Conservation (phyloP, 192 early-diverging fungal species). For the Anaeromyces robustus region DNA sequence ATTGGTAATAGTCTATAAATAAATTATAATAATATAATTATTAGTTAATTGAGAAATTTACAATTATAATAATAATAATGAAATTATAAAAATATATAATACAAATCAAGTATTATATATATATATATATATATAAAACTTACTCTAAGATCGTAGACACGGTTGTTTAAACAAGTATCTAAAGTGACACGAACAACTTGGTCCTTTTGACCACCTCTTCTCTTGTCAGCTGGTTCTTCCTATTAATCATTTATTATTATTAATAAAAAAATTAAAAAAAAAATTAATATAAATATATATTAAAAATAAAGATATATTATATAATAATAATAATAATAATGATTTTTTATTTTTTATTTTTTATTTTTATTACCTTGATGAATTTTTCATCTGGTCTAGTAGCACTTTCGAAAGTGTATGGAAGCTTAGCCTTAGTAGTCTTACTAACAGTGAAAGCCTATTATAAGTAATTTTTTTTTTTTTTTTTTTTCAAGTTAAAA, state of each 20-base stretch:
- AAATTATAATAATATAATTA: background rate
- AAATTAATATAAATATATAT: too few relatives aligned
- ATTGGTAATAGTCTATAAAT: constrained; percentile 68
- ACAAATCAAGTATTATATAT: too few relatives aligned
- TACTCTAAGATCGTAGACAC: constrained; percentile 81
- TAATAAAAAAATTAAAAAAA: constrained; percentile 7
- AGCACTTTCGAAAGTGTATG: constrained; percentile 87
- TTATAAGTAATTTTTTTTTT: constrained; percentile 9
- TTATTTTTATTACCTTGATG: constrained; percentile 50
- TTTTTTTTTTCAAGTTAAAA: too few relatives aligned
- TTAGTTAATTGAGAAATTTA: constrained; percentile 2
- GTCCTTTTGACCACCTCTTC: constrained; percentile 18
- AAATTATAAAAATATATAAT: too few relatives aligned
- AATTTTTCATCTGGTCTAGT: constrained; percentile 45
- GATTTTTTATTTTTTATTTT: too few relatives aligned
- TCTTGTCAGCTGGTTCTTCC: constrained; percentile 6
- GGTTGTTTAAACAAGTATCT: constrained; percentile 88
- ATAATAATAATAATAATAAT: too few relatives aligned
- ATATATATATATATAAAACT: too few relatives aligned
- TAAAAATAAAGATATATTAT: too few relatives aligned
- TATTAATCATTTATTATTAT: background rate
- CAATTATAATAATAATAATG: background rate
- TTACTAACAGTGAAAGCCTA: constrained; percentile 54
- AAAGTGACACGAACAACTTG: constrained; percentile 61
- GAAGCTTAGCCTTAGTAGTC: constrained; percentile 48